These are phyloP conservation scores for Colletotrichum horii DNA, from an alignment of 2,329 filamentous ascomycete genomes.

Conservation along the genomic window DNA sequence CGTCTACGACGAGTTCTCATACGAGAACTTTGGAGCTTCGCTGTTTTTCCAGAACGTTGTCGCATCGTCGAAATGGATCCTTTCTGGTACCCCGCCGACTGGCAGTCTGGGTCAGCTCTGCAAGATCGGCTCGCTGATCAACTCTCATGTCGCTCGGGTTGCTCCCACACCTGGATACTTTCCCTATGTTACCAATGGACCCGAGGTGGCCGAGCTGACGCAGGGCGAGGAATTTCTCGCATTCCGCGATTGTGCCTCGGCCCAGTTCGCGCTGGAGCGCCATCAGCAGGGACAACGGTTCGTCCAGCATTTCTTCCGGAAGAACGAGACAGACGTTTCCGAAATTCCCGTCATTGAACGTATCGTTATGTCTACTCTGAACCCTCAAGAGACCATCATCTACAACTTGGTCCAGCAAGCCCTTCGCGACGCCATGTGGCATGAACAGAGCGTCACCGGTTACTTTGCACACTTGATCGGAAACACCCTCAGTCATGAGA, in stretches of 20 bases:
- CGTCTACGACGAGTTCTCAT: slow-evolving; percentile 50
- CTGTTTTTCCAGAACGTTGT: slow-evolving; percentile 37
- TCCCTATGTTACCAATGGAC: slow-evolving; percentile 40
- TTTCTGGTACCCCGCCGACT: slow-evolving; percentile 48
- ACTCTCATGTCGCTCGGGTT: slow-evolving; percentile 43
- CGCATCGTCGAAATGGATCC: slow-evolving; percentile 44
- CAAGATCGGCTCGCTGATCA: slow-evolving; percentile 36
- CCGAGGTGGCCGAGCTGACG: slow-evolving; percentile 29
- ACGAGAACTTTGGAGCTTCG: slow-evolving; percentile 33
- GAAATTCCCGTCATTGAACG: slow-evolving; percentile 25
- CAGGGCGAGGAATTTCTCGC: slow-evolving; percentile 36
- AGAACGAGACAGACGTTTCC: slow-evolving; percentile 33
- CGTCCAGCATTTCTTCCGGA: slow-evolving; percentile 32
- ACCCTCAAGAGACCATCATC: slow-evolving; percentile 22
- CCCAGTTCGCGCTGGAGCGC: slow-evolving; percentile 36
- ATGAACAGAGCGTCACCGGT: slow-evolving; percentile 23
- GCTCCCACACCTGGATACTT: slow-evolving; percentile 37
- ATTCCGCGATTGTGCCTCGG: slow-evolving; percentile 37
- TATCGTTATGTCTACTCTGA: slow-evolving; percentile 32
- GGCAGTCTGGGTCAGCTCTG: slow-evolving; percentile 39
- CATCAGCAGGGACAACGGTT: slow-evolving; percentile 37
- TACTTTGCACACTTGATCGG: background rate
- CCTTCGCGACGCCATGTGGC: slow-evolving; percentile 31
- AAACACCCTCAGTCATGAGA: background rate
- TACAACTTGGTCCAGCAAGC: slow-evolving; percentile 35